A percentile compares a stretch with the other conserved stretches of the same genome.
Evolutionary conservation across 164 flowering plant genomes (phyloP).

Genomic region (Berberis thunbergii): DNA sequence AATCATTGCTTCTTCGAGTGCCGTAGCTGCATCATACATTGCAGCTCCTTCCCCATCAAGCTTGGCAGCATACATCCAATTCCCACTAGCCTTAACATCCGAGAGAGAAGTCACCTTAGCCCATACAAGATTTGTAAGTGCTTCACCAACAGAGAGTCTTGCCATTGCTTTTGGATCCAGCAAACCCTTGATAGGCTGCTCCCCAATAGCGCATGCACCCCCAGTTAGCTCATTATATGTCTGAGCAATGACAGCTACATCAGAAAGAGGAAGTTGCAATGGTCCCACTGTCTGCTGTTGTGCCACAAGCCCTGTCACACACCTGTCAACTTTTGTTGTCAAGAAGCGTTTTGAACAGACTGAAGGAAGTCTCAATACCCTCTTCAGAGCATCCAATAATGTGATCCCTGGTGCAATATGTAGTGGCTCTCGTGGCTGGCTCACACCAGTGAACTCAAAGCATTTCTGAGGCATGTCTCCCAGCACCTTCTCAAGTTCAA

Average conservation of each 20-base stretch:
- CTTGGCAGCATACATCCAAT: slow-evolving; percentile 99
- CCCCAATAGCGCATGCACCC: slow-evolving; percentile 93
- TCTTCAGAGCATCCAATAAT: slow-evolving; percentile 65
- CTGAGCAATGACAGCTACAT: slow-evolving; percentile 95
- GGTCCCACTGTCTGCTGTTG: slow-evolving; percentile 98
- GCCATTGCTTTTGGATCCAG: slow-evolving; percentile 93
- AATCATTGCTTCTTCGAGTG: slow-evolving; percentile 86
- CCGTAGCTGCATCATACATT: slow-evolving; percentile 90
- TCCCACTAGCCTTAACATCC: slow-evolving; percentile 95
- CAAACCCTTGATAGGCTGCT: slow-evolving; percentile 87
- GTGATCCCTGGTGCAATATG: slow-evolving; percentile 83
- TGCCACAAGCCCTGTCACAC: slow-evolving; percentile 97
- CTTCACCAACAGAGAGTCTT: slow-evolving; percentile 86
- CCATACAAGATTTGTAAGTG: slow-evolving; percentile 97
- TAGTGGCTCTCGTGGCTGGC: slow-evolving; percentile 48
- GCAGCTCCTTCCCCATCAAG: slow-evolving; percentile 94
- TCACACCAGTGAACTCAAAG: slow-evolving; percentile 58
- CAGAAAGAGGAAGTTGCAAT: slow-evolving; percentile 82
- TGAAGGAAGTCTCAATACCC: slow-evolving; percentile 85
- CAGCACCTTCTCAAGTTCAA: slow-evolving; percentile 87
- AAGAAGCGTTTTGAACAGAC: slow-evolving; percentile 85
- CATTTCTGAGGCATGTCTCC: slow-evolving; percentile 92
- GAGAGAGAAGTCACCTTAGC: slow-evolving; percentile 78
- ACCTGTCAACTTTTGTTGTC: slow-evolving; percentile 91
- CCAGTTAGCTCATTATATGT: slow-evolving; percentile 62